phyloP scores from a whole-genome alignment of 805 yeast genomes.

The Pichia paraexigua region DNA sequence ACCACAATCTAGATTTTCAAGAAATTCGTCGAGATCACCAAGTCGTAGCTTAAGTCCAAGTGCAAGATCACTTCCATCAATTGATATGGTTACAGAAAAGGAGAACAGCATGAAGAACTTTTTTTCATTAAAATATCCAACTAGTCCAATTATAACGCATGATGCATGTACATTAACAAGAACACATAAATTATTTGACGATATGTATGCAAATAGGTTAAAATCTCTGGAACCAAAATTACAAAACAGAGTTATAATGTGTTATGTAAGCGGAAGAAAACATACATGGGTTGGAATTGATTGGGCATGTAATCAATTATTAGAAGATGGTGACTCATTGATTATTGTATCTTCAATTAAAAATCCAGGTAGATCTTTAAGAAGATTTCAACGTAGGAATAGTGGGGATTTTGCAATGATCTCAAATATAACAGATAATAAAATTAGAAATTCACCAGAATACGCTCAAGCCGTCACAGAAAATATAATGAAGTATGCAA shows the following conservation, averaged over 20 bases:
- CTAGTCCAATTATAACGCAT: slow-evolving; percentile 31
- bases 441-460: slow-evolving; percentile 38
- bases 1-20: background rate
- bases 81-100: slow-evolving; percentile 3
- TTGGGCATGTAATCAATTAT: slow-evolving; percentile 48
- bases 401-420: slow-evolving; percentile 14
- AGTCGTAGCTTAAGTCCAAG: slow-evolving; percentile 19
- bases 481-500: slow-evolving; percentile 45
- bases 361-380: slow-evolving; percentile 21
- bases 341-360: slow-evolving; percentile 51
- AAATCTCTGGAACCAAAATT: slow-evolving; percentile 27
- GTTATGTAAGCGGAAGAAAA: slow-evolving; percentile 59
- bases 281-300: slow-evolving; percentile 83
- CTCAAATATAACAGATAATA: slow-evolving; percentile 23
- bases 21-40: slow-evolving; percentile 7
- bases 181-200: slow-evolving; percentile 40
- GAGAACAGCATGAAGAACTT: background rate
- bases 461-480: slow-evolving; percentile 37
- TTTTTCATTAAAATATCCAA: slow-evolving; percentile 24
- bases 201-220: slow-evolving; percentile 34
- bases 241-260: slow-evolving; percentile 48
- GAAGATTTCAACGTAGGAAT: slow-evolving; percentile 13
- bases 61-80: background rate
- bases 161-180: slow-evolving; percentile 38
- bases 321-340: slow-evolving; percentile 60